Evolutionary conservation across 2,329 filamentous ascomycete genomes (phyloP), one percentile per base, ranked within the genome.

Genomic region (Monosporascus sp.): DNA sequence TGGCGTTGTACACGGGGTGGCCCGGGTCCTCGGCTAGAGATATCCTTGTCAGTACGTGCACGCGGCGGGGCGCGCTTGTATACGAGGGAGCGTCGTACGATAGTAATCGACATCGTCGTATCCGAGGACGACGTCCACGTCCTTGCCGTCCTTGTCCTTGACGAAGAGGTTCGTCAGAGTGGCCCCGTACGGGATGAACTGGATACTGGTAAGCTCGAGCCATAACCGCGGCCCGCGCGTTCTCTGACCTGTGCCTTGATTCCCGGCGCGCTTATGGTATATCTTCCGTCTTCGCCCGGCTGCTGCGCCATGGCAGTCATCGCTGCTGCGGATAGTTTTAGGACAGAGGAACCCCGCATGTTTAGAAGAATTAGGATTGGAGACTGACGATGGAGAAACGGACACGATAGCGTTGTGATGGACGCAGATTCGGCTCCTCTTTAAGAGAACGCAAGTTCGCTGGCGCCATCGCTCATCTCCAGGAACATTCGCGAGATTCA

Each of bases 101-200:
- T 86, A 86, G 64, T 79, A 79, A 22, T 71, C 73, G 24, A 77
- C 75, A 61, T 84, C 81, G 63, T 86, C 82, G 63, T 82, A 85
- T 8, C 83, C 83, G 9, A 87, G 74, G 2, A 87, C 82, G 37
- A 86, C 76, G 56, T 86, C 83, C 48, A 84, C 76, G 60, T 83
- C 78, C 20, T 81, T 70, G 52, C 82, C 82, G 51, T 82, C 73
- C 60, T 81, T 82, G 67, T 85, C 83, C 56, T 79, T 79, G 60
- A 86, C 78, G 66, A 81, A 85, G 22, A 87, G 72, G 63, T 85
- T 85, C 47, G 80, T 79, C 57, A 86, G 73, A 41, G 76, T 79
- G 6, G 83, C 83, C 52, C 81, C 83, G 63, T 85, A 68, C 5
- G 63, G 58, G 45, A 68, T 68, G 50, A 68, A 68, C 66, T 68